A percentile compares a stretch with the other conserved stretches of the same genome.
Conservation (phyloP, 306 rosid species). For the Quercus mongolica region DNA sequence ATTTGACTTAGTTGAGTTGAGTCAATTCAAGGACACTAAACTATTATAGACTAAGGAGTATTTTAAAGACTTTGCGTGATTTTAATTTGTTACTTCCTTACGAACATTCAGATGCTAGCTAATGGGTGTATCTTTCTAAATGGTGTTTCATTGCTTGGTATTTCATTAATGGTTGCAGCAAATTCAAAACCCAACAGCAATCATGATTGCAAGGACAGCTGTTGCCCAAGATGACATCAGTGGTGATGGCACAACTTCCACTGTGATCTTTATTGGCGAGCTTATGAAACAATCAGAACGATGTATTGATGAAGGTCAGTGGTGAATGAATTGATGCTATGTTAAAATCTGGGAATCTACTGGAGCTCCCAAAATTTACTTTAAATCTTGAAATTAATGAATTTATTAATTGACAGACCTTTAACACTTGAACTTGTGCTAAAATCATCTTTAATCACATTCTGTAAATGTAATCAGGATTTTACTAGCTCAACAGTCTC, state of each 20-base stretch:
- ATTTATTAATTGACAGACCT: too few species aligned
- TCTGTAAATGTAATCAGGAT: too few species aligned
- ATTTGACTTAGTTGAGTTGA: neutral
- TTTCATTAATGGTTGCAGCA: slow-evolving; percentile 49
- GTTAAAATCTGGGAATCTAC: too few species aligned
- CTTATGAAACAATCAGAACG: slow-evolving; percentile 97
- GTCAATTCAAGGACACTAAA: neutral
- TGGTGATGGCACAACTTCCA: slow-evolving; percentile 96
- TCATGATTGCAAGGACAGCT: slow-evolving; percentile 96
- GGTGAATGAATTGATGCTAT: neutral
- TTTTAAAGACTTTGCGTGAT: neutral
- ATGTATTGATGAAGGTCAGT: slow-evolving; percentile 80
- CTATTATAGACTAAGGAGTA: neutral
- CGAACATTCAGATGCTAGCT: neutral
- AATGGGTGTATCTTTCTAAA: neutral
- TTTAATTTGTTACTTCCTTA: neutral
- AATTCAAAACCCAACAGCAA: slow-evolving; percentile 96
- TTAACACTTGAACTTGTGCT: too few species aligned
- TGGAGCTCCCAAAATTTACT: too few species aligned
- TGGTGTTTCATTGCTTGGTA: neutral
- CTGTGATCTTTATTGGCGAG: slow-evolving; percentile 92
- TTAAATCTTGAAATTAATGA: too few species aligned
- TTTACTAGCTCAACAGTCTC: too few species aligned
- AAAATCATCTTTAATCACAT: too few species aligned
- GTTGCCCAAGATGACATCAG: slow-evolving; percentile 95